phyloP scores from a whole-genome alignment of 192 early-diverging fungal species.

The Coemansia sp. region DNA sequence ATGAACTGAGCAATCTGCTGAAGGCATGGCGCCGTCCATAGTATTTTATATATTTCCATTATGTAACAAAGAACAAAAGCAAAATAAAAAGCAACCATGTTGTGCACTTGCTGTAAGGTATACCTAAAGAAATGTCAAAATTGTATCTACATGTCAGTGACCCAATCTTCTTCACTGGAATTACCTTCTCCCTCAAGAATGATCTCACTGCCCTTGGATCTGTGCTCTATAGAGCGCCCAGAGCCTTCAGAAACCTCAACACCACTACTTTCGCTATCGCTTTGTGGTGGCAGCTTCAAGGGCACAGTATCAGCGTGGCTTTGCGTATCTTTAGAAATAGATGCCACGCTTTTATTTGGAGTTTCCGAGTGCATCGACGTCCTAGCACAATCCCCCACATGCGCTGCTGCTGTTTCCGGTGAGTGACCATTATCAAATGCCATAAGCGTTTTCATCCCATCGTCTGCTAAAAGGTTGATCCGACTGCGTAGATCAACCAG shows the following conservation, averaged over 20 bases:
- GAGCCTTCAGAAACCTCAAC: not conserved
- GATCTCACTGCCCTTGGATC: conserved; percentile 21
- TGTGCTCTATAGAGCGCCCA: conserved; percentile 7
- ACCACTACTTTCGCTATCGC: conserved; percentile 16
- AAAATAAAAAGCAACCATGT: too few relatives aligned
- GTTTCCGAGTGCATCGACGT: not conserved
- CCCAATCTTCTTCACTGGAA: conserved; percentile 44
- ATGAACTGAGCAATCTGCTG: conserved; percentile 11
- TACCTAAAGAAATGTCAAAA: not conserved
- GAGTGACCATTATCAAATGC: conserved; percentile 44
- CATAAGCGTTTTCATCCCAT: conserved; percentile 40
- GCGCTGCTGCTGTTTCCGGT: conserved; percentile 10
- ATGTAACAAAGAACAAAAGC: too few relatives aligned
- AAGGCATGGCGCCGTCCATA: not conserved
- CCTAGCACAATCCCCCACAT: not conserved
- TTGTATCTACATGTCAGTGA: conserved; percentile 31
- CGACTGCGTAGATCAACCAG: conserved; percentile 46
- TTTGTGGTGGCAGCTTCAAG: conserved; percentile 12
- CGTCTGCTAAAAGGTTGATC: conserved; percentile 41
- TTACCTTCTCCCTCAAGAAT: conserved; percentile 21
- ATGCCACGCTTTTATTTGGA: not conserved
- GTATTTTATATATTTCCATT: conserved; percentile 1
- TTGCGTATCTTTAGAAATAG: not conserved
- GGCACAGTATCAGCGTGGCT: not conserved
- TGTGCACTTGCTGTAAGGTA: too few relatives aligned